Evolutionary conservation across 2,329 filamentous ascomycete species (phyloP).

Genomic region (Ophiostoma novo-ulmi): DNA sequence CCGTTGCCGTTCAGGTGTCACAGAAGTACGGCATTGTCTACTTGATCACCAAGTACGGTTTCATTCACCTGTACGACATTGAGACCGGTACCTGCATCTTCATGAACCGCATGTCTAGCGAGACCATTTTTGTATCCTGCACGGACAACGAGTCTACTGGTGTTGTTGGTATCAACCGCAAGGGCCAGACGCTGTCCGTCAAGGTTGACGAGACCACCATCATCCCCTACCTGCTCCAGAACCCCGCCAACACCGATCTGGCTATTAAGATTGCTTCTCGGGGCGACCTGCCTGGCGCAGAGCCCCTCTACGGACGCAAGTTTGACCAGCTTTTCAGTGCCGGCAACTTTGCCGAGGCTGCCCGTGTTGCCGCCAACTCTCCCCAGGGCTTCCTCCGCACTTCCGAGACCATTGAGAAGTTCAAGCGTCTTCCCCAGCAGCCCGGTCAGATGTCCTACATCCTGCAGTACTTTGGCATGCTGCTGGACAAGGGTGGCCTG

Average conservation of each 20-base stretch:
- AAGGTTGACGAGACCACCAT: conserved; percentile 87
- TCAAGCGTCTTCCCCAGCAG: conserved; percentile 78
- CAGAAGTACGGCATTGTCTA: conserved; percentile 96
- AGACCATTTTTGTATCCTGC: conserved; percentile 95
- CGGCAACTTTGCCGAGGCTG: conserved; percentile 80
- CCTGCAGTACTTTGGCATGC: conserved; percentile 94
- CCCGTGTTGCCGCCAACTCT: conserved; percentile 94
- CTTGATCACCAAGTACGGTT: conserved; percentile 96
- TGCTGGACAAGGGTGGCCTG: conserved; percentile 88
- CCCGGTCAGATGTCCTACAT: conserved; percentile 88
- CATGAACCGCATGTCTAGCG: conserved; percentile 99
- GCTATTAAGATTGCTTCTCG: conserved; percentile 95
- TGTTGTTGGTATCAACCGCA: conserved; percentile 92
- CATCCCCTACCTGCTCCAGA: conserved; percentile 92
- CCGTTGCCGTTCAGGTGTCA: conserved; percentile 94
- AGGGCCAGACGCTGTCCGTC: conserved; percentile 92
- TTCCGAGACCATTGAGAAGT: conserved; percentile 88
- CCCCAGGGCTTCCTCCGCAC: conserved; percentile 93
- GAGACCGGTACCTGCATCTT: conserved; percentile 95
- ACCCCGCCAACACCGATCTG: conserved; percentile 86
- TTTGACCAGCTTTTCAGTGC: conserved; percentile 81
- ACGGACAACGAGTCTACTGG: conserved; percentile 78
- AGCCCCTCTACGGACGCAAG: conserved; percentile 85
- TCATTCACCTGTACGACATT: conserved; percentile 97
- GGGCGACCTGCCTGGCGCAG: conserved; percentile 87